phyloP scores from a whole-genome alignment of 2,329 filamentous ascomycete species.

The Ascochyta lentis region DNA sequence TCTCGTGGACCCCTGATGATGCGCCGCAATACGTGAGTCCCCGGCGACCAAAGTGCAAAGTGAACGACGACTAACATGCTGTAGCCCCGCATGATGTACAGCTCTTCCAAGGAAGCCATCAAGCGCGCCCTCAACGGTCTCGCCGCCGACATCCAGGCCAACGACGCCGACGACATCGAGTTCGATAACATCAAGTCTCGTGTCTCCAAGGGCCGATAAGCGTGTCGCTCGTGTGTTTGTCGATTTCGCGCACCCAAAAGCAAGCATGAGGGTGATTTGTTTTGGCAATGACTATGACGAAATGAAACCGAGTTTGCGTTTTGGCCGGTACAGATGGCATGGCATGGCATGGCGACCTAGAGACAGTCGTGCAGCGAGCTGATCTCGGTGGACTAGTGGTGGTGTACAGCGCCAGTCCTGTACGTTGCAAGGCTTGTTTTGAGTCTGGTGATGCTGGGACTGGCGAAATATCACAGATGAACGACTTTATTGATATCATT shows the following conservation, averaged over 20 bases:
- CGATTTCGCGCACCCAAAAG: constrained; percentile 29
- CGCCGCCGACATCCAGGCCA: constrained; percentile 80
- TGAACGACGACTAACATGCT: constrained; percentile 17
- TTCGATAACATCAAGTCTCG: constrained; percentile 69
- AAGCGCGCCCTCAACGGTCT: constrained; percentile 80
- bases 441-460: constrained; percentile 24
- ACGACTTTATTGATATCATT: constrained; percentile 24
- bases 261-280: constrained; percentile 23
- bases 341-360: constrained; percentile 16
- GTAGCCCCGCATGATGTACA: constrained; percentile 88
- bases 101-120: constrained; percentile 84
- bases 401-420: constrained; percentile 18
- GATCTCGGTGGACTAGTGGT: constrained; percentile 7
- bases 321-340: constrained; percentile 20
- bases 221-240: constrained; percentile 16
- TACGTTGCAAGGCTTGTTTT: constrained; percentile 22
- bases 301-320: constrained; percentile 25
- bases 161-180: constrained; percentile 83
- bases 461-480: constrained; percentile 33
- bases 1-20: constrained; percentile 62
- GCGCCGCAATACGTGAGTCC: constrained; percentile 74
- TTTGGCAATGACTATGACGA: constrained; percentile 28
- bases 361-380: neutral
- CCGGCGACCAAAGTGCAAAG: neutral
- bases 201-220: constrained; percentile 60